Evolutionary conservation across 2,329 filamentous ascomycete genomes (phyloP).

Genomic region (Trichophyton benhamiae): DNA sequence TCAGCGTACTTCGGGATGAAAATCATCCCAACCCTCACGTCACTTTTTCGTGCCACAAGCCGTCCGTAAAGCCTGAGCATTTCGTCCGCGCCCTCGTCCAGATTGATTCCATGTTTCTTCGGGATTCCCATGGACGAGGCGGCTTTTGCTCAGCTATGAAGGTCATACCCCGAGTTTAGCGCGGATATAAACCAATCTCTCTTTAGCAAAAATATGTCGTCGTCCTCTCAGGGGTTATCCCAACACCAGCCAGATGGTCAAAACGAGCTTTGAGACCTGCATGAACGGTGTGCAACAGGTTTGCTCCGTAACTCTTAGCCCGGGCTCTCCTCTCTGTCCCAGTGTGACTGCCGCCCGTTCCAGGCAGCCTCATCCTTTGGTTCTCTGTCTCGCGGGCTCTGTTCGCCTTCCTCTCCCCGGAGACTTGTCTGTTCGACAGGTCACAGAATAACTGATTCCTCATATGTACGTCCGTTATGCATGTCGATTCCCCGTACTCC

Average conservation of each 20-base stretch:
- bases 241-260: neutral
- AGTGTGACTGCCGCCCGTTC: neutral
- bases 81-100: neutral
- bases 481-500: neutral
- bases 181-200: neutral
- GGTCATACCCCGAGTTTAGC: neutral
- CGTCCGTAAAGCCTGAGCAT: neutral
- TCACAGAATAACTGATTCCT: neutral
- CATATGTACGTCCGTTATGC: neutral
- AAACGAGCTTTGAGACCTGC: slow-evolving; percentile 3
- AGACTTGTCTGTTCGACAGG: neutral
- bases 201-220: neutral
- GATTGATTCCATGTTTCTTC: neutral
- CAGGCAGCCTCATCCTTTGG: neutral
- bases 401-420: neutral
- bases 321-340: neutral
- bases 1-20: neutral
- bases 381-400: neutral
- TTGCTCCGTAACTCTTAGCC: neutral
- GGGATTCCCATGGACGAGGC: neutral
- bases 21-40: neutral
- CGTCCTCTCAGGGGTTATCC: neutral
- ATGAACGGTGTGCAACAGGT: slow-evolving; percentile 2
- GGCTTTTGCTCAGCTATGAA: neutral
- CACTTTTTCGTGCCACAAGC: neutral